Evolutionary conservation across 2,329 filamentous ascomycete genomes (phyloP).

Genomic region (Alternaria novae-zelandiae): DNA sequence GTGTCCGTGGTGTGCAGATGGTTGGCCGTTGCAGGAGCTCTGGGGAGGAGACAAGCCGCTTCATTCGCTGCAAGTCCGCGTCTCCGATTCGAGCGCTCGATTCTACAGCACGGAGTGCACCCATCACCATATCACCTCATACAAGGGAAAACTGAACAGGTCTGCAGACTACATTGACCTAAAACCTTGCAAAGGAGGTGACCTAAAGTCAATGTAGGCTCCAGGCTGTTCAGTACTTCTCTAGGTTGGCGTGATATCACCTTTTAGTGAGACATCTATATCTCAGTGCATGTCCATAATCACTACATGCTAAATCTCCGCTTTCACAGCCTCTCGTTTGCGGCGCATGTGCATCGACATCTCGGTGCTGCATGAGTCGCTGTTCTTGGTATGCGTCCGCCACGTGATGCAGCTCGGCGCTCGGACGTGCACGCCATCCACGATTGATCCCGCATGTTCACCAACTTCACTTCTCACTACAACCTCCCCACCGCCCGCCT

Average conservation of each 20-base stretch:
- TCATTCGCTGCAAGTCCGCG: slow-evolving; percentile 31
- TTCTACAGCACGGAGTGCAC: neutral
- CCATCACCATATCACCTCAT: neutral
- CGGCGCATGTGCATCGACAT: slow-evolving; percentile 1
- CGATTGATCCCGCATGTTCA: slow-evolving; percentile 16
- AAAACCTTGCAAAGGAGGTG: too few species aligned
- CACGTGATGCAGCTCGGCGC: slow-evolving; percentile 8
- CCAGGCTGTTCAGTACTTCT: too few species aligned
- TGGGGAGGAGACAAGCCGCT: slow-evolving; percentile 12
- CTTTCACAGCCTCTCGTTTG: neutral
- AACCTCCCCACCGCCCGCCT: slow-evolving; percentile 12
- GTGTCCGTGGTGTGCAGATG: slow-evolving; percentile 1
- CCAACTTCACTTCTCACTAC: slow-evolving; percentile 5
- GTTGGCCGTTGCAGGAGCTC: slow-evolving; percentile 7
- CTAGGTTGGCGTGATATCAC: too few species aligned
- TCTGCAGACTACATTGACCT: too few species aligned
- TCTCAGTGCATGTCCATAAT: neutral
- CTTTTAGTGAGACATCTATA: neutral
- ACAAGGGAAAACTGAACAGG: too few species aligned
- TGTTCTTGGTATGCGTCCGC: neutral
- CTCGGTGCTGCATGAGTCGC: slow-evolving; percentile 8
- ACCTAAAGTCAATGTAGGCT: too few species aligned
- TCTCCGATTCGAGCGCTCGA: slow-evolving; percentile 27
- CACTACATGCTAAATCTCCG: neutral
- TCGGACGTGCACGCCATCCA: slow-evolving; percentile 11